A percentile compares a stretch with the other conserved stretches of the same genome.
Conservation (phyloP, 192 early-diverging fungal genomes). For the Podila epicladia region DNA sequence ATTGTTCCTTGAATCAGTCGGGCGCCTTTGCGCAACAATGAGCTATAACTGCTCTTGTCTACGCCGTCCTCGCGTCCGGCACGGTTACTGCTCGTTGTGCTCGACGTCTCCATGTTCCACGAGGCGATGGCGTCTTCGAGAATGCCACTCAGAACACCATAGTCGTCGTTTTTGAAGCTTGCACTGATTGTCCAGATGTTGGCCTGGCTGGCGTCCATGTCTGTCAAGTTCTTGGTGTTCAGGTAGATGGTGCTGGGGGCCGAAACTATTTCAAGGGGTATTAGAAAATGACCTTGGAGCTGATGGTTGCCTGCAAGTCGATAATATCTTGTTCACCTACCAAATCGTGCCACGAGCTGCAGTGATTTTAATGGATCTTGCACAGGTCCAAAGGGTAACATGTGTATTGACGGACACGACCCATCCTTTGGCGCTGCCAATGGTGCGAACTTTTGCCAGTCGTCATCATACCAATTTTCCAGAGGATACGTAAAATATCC, state of each 20-base stretch:
- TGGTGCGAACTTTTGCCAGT: slow-evolving; percentile 41
- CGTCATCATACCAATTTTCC: slow-evolving; percentile 60
- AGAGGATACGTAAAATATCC: slow-evolving; percentile 61
- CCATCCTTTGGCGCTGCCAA: slow-evolving; percentile 19
- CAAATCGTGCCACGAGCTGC: slow-evolving; percentile 30
- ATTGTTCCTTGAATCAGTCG: slow-evolving; percentile 39
- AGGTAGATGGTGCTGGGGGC: slow-evolving; percentile 47
- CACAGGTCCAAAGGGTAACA: slow-evolving; percentile 27
- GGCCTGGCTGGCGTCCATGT: slow-evolving; percentile 65
- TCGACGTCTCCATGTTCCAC: slow-evolving; percentile 52
- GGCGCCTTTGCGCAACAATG: slow-evolving; percentile 33
- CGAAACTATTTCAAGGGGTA: slow-evolving; percentile 40
- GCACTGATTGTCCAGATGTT: slow-evolving; percentile 55
- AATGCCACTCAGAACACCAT: slow-evolving; percentile 51
- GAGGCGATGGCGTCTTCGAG: slow-evolving; percentile 56
- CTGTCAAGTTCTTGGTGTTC: slow-evolving; percentile 51
- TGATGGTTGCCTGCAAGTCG: slow-evolving; percentile 11
- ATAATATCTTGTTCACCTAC: neutral
- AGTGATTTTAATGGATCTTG: slow-evolving; percentile 35
- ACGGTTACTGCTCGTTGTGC: slow-evolving; percentile 25
- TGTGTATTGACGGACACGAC: neutral
- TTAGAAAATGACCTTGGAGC: neutral
- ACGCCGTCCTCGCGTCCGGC: slow-evolving; percentile 5
- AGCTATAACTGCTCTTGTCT: slow-evolving; percentile 14
- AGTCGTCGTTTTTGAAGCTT: slow-evolving; percentile 43